These are phyloP conservation scores for Blastocystis sp. DNA, from an alignment of 352 stramenopile species.

Conservation along the genomic window DNA sequence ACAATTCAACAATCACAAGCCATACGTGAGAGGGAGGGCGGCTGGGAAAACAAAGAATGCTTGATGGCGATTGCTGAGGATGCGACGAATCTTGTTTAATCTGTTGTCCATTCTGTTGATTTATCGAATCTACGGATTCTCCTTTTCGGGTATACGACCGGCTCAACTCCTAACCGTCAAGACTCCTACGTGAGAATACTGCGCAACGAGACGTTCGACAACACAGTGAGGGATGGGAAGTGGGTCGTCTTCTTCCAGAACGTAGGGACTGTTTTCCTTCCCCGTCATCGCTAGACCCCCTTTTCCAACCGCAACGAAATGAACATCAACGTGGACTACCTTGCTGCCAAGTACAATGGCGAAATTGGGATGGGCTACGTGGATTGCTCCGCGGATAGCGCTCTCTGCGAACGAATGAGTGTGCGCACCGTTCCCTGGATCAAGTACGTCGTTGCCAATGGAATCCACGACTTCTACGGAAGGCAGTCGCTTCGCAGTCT, in stretches of 20 bases:
- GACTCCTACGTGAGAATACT: slow-evolving; percentile 14
- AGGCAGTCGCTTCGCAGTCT: slow-evolving; percentile 45
- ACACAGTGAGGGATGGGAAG: slow-evolving; percentile 7
- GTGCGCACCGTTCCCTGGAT: slow-evolving; percentile 29
- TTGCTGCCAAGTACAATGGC: slow-evolving; percentile 48
- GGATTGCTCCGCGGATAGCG: slow-evolving; percentile 28
- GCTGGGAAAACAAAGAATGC: not conserved
- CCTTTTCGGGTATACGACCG: not conserved
- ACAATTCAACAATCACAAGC: not conserved
- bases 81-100: not conserved
- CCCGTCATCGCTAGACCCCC: not conserved
- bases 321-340: slow-evolving; percentile 56
- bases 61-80: not conserved
- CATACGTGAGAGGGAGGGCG: not conserved
- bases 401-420: not conserved
- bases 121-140: not conserved
- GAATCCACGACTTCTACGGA: slow-evolving; percentile 51
- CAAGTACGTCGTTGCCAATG: slow-evolving; percentile 30
- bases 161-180: not conserved
- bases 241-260: slow-evolving; percentile 46
- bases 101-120: not conserved
- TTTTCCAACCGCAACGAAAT: slow-evolving; percentile 41
- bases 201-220: slow-evolving; percentile 11
- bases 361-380: slow-evolving; percentile 40
- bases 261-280: not conserved